Conservation (phyloP, 768 basidiomycete species). For the Mrakia frigida region DNA sequence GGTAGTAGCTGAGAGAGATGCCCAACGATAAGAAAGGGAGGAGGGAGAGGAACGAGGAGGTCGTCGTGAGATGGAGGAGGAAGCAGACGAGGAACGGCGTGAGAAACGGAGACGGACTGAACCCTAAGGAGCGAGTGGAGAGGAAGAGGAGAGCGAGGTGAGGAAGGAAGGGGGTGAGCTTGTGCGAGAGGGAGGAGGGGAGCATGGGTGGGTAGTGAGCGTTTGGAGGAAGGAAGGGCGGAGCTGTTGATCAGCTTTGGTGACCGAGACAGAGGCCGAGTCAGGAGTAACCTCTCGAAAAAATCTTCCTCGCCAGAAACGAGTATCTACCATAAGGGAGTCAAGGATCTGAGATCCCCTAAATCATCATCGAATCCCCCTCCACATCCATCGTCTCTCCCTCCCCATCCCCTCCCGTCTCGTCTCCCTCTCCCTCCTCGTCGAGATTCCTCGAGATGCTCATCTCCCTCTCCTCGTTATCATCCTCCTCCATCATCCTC, state of each 20-base stretch:
- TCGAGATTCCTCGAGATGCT: background rate
- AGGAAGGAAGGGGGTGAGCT: background rate
- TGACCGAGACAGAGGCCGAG: no score
- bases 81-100: background rate
- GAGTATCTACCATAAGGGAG: background rate
- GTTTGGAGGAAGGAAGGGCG: no score
- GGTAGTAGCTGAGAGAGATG: background rate
- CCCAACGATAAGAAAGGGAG: background rate
- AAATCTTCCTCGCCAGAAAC: background rate
- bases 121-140: background rate
- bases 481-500: slow-evolving; percentile 1
- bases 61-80: background rate
- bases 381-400: slow-evolving; percentile 16
- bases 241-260: no score
- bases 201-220: no score
- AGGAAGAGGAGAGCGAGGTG: background rate
- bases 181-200: no score
- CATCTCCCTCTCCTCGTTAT: background rate
- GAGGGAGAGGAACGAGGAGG: background rate
- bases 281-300: no score
- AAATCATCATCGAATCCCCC: slow-evolving; percentile 16
- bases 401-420: background rate
- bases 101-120: background rate
- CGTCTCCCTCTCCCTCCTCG: background rate
- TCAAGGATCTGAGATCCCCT: no score